Conservation (phyloP, 2,329 filamentous ascomycete species). For the Fusarium subglutinans region DNA sequence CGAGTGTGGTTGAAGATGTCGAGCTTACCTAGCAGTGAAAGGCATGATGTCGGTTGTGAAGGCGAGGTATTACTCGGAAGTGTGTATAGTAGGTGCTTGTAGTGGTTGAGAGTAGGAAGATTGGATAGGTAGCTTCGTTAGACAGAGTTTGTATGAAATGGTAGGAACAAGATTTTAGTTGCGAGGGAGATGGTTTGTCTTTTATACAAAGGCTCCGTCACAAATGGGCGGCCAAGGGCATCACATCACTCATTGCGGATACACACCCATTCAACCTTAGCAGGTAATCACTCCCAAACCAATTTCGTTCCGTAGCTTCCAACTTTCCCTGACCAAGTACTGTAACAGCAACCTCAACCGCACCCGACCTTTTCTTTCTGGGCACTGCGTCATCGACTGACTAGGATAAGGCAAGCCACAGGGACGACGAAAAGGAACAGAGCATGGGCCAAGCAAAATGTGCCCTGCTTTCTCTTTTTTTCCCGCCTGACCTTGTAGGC, state of each 20-base stretch:
- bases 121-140: constrained; percentile 6
- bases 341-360: constrained; percentile 26
- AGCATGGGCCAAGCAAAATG: constrained; percentile 30
- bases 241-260: constrained; percentile 17
- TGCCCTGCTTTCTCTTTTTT: constrained; percentile 33
- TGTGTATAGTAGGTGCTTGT: background rate
- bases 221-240: constrained; percentile 8
- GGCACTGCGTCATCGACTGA: constrained; percentile 49
- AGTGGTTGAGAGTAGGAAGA: constrained; percentile 9
- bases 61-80: constrained; percentile 26
- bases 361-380: constrained; percentile 17
- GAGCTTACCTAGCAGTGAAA: constrained; percentile 66
- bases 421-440: constrained; percentile 16
- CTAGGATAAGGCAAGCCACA: constrained; percentile 33
- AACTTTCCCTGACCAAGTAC: constrained; percentile 35
- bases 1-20: background rate
- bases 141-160: constrained; percentile 12
- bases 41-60: constrained; percentile 57
- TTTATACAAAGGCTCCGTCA: constrained; percentile 37
- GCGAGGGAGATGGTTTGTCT: constrained; percentile 35
- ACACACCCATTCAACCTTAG: constrained; percentile 8
- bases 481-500: constrained; percentile 18
- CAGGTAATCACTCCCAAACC: constrained; percentile 6
- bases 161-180: background rate
- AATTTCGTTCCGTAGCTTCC: constrained; percentile 29